Conservation (phyloP, 1,284 basidiomycete species). For the Trametes pubescens region DNA sequence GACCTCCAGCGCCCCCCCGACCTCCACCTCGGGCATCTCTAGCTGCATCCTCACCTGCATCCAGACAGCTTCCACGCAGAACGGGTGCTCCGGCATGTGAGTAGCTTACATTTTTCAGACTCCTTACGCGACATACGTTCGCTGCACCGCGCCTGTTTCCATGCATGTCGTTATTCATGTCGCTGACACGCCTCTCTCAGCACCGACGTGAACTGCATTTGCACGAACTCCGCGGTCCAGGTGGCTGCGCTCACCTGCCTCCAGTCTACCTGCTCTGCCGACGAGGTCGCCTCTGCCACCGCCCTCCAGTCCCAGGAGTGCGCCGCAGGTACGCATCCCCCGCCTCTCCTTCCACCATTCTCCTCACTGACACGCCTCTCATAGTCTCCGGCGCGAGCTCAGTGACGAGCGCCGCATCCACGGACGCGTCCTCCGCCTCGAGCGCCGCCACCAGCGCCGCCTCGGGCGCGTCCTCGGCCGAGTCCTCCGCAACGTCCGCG, state of each 20-base stretch:
- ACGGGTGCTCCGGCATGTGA: slow-evolving; percentile 35
- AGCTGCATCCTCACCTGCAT: slow-evolving; percentile 36
- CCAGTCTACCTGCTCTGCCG: slow-evolving; percentile 32
- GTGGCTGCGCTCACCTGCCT: slow-evolving; percentile 34
- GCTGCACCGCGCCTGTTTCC: no score
- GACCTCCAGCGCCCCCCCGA: slow-evolving; percentile 25
- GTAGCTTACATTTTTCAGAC: no score
- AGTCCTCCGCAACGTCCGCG: background rate
- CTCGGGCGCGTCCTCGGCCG: slow-evolving; percentile 4
- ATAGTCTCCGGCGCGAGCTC: slow-evolving; percentile 10
- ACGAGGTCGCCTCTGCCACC: slow-evolving; percentile 34
- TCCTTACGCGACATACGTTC: no score
- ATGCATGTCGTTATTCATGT: no score
- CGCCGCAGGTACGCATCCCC: slow-evolving; percentile 38
- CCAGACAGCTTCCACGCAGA: slow-evolving; percentile 25
- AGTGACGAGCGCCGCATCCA: slow-evolving; percentile 1
- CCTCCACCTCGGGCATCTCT: slow-evolving; percentile 31
- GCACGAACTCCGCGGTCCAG: slow-evolving; percentile 39
- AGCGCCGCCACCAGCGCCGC: slow-evolving; percentile 5
- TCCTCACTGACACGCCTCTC: background rate
- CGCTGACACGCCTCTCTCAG: slow-evolving; percentile 21
- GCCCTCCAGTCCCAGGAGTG: slow-evolving; percentile 39
- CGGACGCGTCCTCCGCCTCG: slow-evolving; percentile 6
- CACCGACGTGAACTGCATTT: slow-evolving; percentile 40
- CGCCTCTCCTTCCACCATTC: background rate